Conservation (phyloP, 352 stramenopile species). For the Pythium dissimile region DNA sequence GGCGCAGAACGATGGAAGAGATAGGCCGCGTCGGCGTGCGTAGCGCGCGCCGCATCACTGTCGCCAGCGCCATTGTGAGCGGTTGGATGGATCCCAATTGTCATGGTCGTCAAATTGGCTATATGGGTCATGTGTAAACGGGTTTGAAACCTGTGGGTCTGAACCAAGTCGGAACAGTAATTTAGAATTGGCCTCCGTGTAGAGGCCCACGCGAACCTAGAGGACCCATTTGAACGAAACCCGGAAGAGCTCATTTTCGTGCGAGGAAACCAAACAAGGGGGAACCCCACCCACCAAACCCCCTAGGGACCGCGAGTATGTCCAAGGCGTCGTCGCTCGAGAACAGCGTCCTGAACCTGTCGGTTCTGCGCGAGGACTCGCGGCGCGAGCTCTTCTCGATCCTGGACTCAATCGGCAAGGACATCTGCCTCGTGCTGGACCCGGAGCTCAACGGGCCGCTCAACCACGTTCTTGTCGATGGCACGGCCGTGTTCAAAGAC, state of each 20-base stretch:
- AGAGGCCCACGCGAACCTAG: too few species aligned
- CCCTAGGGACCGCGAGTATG: constrained; percentile 40
- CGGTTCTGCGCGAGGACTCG: constrained; percentile 81
- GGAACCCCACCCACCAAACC: too few species aligned
- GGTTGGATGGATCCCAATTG: not conserved
- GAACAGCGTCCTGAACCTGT: constrained; percentile 82
- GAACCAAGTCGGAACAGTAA: not conserved
- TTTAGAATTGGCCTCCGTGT: too few species aligned
- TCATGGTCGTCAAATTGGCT: not conserved
- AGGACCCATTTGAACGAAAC: not conserved
- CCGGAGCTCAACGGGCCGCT: constrained; percentile 76
- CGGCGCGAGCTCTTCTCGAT: constrained; percentile 83
- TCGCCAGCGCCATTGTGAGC: not conserved
- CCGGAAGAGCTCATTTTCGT: constrained; percentile 9
- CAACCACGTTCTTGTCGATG: constrained; percentile 85
- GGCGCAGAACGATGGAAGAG: not conserved
- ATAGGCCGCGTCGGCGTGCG: not conserved
- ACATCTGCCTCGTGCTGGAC: constrained; percentile 87
- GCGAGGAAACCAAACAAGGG: not conserved
- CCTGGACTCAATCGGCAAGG: constrained; percentile 80
- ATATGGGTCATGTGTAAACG: not conserved
- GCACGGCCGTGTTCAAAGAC: constrained; percentile 80
- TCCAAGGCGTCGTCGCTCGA: constrained; percentile 80
- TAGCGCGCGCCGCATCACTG: not conserved
- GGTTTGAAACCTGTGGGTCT: not conserved